Percentiles rank a stretch among this genome's conserved stretches.
Conservation (phyloP, 805 yeast genomes). For the Schizosaccharomyces cryophilus region DNA sequence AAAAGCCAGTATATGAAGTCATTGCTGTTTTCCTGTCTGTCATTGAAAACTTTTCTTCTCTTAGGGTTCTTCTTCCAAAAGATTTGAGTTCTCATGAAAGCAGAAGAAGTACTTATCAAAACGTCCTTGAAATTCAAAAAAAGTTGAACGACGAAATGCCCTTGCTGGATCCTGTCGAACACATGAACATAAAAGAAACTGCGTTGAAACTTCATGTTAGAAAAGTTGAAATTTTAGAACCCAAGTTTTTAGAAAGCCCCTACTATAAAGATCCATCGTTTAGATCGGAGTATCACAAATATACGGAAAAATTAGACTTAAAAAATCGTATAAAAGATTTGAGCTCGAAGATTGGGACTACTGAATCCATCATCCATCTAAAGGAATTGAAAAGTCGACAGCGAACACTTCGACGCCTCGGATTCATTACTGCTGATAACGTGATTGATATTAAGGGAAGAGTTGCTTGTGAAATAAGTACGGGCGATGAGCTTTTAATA, state of each 20-base stretch:
- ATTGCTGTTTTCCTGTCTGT: neutral
- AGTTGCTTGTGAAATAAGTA: slow-evolving; percentile 72
- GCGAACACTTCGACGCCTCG: slow-evolving; percentile 74
- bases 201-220: slow-evolving; percentile 36
- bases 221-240: slow-evolving; percentile 62
- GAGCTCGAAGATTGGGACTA: slow-evolving; percentile 46
- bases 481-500: slow-evolving; percentile 37
- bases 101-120: neutral
- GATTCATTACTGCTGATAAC: slow-evolving; percentile 65
- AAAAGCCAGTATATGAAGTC: neutral
- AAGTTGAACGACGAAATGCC: slow-evolving; percentile 82
- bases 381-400: slow-evolving; percentile 85
- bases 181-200: slow-evolving; percentile 70
- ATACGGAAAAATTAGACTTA: slow-evolving; percentile 36
- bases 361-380: slow-evolving; percentile 76
- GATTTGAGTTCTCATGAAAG: neutral
- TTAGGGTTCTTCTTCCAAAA: neutral
- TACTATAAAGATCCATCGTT: slow-evolving; percentile 26
- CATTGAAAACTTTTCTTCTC: neutral
- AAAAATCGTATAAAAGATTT: slow-evolving; percentile 32
- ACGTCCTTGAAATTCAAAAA: slow-evolving; percentile 31
- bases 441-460: slow-evolving; percentile 90
- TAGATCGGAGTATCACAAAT: slow-evolving; percentile 36
- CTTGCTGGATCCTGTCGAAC: slow-evolving; percentile 66
- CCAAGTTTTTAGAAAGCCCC: slow-evolving; percentile 48